phyloP scores from a whole-genome alignment of 2,329 filamentous ascomycete genomes.

The Periglandula ipomoeae region DNA sequence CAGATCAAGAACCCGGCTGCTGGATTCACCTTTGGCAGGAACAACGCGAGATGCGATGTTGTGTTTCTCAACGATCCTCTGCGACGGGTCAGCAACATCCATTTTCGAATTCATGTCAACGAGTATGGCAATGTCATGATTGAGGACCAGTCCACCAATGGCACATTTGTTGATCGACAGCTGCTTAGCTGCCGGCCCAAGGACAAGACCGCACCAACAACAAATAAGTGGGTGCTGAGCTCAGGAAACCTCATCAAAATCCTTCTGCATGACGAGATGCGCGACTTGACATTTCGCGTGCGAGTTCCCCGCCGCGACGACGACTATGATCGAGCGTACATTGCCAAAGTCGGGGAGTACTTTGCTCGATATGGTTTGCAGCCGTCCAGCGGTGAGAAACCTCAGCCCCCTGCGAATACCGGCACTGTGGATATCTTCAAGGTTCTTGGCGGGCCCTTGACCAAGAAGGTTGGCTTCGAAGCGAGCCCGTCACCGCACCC shows the following conservation, averaged over 20 bases:
- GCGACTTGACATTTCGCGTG: conserved; percentile 72
- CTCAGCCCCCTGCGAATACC: conserved; percentile 15
- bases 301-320: conserved; percentile 72
- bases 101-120: conserved; percentile 91
- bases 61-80: conserved; percentile 56
- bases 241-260: conserved; percentile 69
- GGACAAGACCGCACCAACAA: conserved; percentile 19
- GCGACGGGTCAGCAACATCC: conserved; percentile 81
- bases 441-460: conserved; percentile 12
- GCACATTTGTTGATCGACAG: conserved; percentile 72
- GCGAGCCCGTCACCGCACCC: conserved; percentile 5
- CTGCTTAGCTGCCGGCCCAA: conserved; percentile 44
- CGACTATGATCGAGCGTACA: conserved; percentile 54
- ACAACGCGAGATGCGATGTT: conserved; percentile 61
- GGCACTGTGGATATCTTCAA: conserved; percentile 35
- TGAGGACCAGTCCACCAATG: conserved; percentile 92
- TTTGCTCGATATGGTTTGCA: conserved; percentile 33
- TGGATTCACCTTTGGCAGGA: conserved; percentile 85
- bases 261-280: conserved; percentile 38
- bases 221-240: conserved; percentile 50
- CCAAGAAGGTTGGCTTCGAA: conserved; percentile 6
- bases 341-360: conserved; percentile 60
- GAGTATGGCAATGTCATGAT: conserved; percentile 81
- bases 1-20: conserved; percentile 54
- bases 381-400: conserved; percentile 37